A percentile compares a stretch with the other conserved stretches of the same genome.
These are phyloP conservation scores for Leishmania mexicana DNA, from an alignment of 208 protist genomes.

Conservation along the genomic window DNA sequence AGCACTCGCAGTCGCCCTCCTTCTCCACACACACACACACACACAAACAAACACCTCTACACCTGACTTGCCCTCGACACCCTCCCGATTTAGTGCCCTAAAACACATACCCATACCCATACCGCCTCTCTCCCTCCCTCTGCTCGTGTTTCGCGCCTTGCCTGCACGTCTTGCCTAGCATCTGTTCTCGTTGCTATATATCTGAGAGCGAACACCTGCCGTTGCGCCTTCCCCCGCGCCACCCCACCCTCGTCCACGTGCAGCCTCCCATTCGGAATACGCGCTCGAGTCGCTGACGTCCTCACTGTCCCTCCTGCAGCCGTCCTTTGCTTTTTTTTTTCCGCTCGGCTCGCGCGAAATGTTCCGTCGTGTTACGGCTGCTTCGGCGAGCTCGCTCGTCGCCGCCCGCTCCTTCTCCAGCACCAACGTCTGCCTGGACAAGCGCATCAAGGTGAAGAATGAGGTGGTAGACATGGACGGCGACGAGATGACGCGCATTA, in stretches of 20 bases:
- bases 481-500: conserved; percentile 98
- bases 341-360: conserved; percentile 21
- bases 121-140: not conserved
- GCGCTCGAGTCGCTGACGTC: not conserved
- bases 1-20: not conserved
- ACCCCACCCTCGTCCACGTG: not conserved
- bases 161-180: not conserved
- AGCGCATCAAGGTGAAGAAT: conserved; percentile 90
- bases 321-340: not conserved
- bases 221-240: not conserved
- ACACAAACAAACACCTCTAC: not conserved
- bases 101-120: not conserved
- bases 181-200: too few relatives aligned
- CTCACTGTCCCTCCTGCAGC: not conserved
- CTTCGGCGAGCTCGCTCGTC: conserved; percentile 25
- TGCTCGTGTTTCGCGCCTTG: not conserved
- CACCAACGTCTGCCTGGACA: conserved; percentile 50
- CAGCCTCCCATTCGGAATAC: too few relatives aligned
- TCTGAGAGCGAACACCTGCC: not conserved
- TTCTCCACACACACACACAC: not conserved
- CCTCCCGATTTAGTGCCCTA: too few relatives aligned
- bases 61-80: too few relatives aligned
- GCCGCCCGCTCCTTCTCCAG: conserved; percentile 47
- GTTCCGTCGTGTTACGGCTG: conserved; percentile 54
- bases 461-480: conserved; percentile 97